Base-by-base conservation (phyloP, 768 basidiomycete species). In the Gymnopilus junonius region DNA sequence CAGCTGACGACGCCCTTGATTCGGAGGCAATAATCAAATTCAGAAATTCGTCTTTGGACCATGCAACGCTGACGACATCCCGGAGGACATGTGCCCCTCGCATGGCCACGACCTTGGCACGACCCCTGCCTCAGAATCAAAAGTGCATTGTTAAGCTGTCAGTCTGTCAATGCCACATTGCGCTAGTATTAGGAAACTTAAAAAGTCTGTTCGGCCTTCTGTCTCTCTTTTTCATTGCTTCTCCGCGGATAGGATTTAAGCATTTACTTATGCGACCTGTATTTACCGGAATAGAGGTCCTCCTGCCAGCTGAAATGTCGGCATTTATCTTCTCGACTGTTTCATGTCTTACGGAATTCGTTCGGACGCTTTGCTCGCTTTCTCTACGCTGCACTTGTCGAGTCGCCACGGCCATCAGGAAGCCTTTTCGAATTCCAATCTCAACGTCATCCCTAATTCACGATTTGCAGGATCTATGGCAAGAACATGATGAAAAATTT, bases 11-110 rank as follows among this genome's bases (percentile, higher is more conserved):
- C 25, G 12, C 32, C 58, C 51, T 29, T 53, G 53, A 55, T 20
- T 45, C 39, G 61, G 61, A 32, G 59, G 15, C 60, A 55, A 37
- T 56, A 20, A 8, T 21, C 45, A 21, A n/a, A 35, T 57, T 6
- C 32, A 56, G 54, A 23, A 56, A 50, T 62, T n/a, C 51, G 53
- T 27, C 32, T 27, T 51, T 27, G 39, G 43, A 21, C 62, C 62
- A 51, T 58, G 57, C 27, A 58, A 11, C 34, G 35, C 48, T 62
- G 59, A 61, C 48, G 39, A 32, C 35, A 51, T 55, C n/a, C 31
- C 31, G 20, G 34, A 35, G 53, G 34, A 65, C 65, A 62, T 66
- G 61, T 66, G 61, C 27, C 34, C 37, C 37, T 66, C 61, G 53
- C 65, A 66, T 62, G 65, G 61, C 37, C 48, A 39, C 34, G 32